Conservation (phyloP, 495 filamentous ascomycete genomes). For the Talaromyces proteolyticus region DNA sequence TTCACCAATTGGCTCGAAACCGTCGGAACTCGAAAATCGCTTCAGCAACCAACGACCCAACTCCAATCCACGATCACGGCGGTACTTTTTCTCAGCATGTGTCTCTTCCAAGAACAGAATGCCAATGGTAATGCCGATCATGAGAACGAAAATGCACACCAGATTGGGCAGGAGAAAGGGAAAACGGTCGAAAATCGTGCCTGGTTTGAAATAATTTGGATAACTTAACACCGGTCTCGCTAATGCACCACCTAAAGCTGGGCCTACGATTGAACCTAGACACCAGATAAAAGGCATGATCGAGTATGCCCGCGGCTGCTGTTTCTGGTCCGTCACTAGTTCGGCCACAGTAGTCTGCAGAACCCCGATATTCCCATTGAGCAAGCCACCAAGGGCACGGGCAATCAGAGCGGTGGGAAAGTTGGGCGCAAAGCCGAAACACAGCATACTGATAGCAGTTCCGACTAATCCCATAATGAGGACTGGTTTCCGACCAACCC, state of each 20-base stretch:
- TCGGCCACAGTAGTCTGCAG: conserved; percentile 93
- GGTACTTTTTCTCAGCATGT: conserved; percentile 73
- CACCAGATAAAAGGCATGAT: conserved; percentile 99
- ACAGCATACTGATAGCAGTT: conserved; percentile 87
- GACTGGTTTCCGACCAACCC: conserved; percentile 87
- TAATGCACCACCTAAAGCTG: conserved; percentile 82
- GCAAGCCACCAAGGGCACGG: conserved; percentile 78
- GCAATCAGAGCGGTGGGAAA: conserved; percentile 80
- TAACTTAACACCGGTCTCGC: conserved; percentile 80
- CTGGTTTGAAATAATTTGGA: conserved; percentile 66
- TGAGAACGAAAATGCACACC: conserved; percentile 75
- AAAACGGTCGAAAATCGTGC: conserved; percentile 73
- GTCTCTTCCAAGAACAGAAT: conserved; percentile 93
- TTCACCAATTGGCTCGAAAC: conserved; percentile 15
- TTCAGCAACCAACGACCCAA: conserved; percentile 68
- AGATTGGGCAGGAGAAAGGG: conserved; percentile 94
- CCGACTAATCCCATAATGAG: conserved; percentile 81
- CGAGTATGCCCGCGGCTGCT: conserved; percentile 87
- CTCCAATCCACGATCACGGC: conserved; percentile 70
- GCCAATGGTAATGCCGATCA: conserved; percentile 74
- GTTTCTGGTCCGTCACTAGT: conserved; percentile 82
- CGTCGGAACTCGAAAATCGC: conserved; percentile 31
- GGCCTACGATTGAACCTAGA: conserved; percentile 85
- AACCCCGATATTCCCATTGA: conserved; percentile 96
- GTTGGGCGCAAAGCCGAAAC: conserved; percentile 87